Conservation (phyloP, 495 filamentous ascomycete genomes). For the Talaromyces stipitatus region DNA sequence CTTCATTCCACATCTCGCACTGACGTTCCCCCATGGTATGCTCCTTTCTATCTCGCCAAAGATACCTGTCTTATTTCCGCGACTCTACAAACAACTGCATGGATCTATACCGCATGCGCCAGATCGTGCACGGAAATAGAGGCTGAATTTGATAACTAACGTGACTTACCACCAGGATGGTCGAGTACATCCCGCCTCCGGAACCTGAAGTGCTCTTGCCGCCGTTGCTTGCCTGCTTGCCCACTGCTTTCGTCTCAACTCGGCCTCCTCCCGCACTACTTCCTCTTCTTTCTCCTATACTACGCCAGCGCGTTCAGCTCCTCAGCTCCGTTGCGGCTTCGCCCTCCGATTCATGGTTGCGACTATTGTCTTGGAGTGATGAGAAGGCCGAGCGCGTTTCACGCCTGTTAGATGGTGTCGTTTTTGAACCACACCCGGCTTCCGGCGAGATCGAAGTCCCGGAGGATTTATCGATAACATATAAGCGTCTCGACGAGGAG, state of each 20-base stretch:
- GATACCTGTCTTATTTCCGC: background rate
- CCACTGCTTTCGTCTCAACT: conserved; percentile 71
- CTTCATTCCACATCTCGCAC: background rate
- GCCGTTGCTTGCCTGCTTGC: conserved; percentile 78
- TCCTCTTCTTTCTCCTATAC: conserved; percentile 79
- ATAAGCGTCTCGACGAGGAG: conserved; percentile 74
- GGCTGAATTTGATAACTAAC: background rate
- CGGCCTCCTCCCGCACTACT: conserved; percentile 70
- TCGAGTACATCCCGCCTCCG: conserved; percentile 55
- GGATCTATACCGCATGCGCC: background rate
- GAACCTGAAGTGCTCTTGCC: conserved; percentile 57
- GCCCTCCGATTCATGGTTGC: conserved; percentile 73
- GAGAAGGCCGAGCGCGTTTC: conserved; percentile 60
- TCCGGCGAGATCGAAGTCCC: conserved; percentile 83
- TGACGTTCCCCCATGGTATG: conserved; percentile 2
- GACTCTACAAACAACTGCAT: background rate
- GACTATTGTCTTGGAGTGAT: conserved; percentile 77
- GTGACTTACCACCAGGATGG: conserved; percentile 20
- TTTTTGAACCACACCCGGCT: conserved; percentile 80
- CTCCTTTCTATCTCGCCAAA: background rate
- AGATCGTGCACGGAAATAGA: background rate
- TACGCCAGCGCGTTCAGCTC: conserved; percentile 79
- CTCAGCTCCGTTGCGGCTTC: conserved; percentile 50
- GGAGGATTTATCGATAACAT: conserved; percentile 55
- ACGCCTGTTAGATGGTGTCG: conserved; percentile 54